Evolutionary conservation across 176 grass and related monocot species (phyloP), one percentile per base, ranked within the genome.

Genomic region (Dendrocalamus sinicus): DNA sequence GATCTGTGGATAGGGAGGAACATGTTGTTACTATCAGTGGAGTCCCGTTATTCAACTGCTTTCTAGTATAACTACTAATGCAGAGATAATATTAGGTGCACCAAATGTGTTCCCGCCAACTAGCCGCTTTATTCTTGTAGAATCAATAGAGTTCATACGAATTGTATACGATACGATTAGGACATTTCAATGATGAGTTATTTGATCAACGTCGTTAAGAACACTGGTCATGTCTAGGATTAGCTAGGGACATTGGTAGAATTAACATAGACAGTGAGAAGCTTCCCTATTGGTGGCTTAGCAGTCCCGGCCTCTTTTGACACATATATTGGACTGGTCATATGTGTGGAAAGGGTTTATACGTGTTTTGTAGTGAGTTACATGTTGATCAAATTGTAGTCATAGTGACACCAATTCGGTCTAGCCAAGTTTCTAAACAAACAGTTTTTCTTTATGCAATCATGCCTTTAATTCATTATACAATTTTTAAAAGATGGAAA

Each of bases 31-130:
- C 85, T 81, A 45, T 88, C 89, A 84, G 32, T 55, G 62, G 76
- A 91, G 85, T 81, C 81, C 76, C 76, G 45, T 80, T 88, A 62
- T 91, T 62, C 85, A 91, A 88, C 85, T 91, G 80, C 89, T 91
- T 84, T 84, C 85, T 22, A 62, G 81, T 75, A 77, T 89, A 81
- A 82, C 82, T 67, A 78, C 30, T 84, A 39, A 54, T 64, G 85
- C 39, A 80, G 75, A 63, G 19, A 88, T 47, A 88, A 80, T 57
- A 88, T 75, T 88, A 87, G 85, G 81, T 76, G 81, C 58, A 91
- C 81, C 81, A 88, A 87, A 87, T 80, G 53, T 67, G 80, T 77
- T 48, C 43, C 23, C 60, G 69, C 19, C 13, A 59, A n/a, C 24
- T 41, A 88, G 52, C 62, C 44, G 10, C 47, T 51, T 8, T 60